Evolutionary conservation across 1,284 basidiomycete species (phyloP).

Genomic region (Mycosarcoma mackinlayi): DNA sequence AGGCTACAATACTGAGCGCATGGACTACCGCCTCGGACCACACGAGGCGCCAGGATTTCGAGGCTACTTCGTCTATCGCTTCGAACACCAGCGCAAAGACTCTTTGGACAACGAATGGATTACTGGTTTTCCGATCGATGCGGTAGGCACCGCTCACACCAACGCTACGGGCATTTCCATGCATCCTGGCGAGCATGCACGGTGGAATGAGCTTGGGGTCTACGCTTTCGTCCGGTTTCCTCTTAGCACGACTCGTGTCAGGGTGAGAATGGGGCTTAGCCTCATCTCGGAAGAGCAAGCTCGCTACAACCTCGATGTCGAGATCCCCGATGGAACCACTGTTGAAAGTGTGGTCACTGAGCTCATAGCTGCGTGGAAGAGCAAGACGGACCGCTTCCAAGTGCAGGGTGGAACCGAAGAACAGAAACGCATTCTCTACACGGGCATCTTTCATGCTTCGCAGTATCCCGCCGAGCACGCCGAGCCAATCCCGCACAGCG

Average conservation of each 20-base stretch:
- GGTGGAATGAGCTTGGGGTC: constrained; percentile 71
- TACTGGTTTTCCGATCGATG: constrained; percentile 12
- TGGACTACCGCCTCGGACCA: constrained; percentile 69
- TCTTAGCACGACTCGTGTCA: constrained; percentile 70
- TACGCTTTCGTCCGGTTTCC: constrained; percentile 75
- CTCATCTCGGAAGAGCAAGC: constrained; percentile 83
- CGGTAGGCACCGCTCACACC: constrained; percentile 31
- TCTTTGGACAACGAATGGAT: constrained; percentile 13
- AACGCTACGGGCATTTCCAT: constrained; percentile 72
- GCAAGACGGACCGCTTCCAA: constrained; percentile 77
- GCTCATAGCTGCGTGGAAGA: constrained; percentile 77
- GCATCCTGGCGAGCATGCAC: constrained; percentile 26
- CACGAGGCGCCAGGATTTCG: constrained; percentile 72
- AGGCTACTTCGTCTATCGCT: constrained; percentile 82
- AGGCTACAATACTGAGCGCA: constrained; percentile 79
- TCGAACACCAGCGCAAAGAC: constrained; percentile 70
- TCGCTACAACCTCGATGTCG: constrained; percentile 75
- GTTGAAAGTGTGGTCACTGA: constrained; percentile 75
- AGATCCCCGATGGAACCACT: constrained; percentile 69
- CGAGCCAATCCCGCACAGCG: constrained; percentile 70
- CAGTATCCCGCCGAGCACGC: constrained; percentile 83
- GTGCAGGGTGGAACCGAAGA: constrained; percentile 74
- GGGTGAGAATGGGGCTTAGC: constrained; percentile 79
- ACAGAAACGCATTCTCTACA: constrained; percentile 74
- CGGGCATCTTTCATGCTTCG: constrained; percentile 55